Conservation (phyloP, 257 asterid genomes). For the Salvia splendens region DNA sequence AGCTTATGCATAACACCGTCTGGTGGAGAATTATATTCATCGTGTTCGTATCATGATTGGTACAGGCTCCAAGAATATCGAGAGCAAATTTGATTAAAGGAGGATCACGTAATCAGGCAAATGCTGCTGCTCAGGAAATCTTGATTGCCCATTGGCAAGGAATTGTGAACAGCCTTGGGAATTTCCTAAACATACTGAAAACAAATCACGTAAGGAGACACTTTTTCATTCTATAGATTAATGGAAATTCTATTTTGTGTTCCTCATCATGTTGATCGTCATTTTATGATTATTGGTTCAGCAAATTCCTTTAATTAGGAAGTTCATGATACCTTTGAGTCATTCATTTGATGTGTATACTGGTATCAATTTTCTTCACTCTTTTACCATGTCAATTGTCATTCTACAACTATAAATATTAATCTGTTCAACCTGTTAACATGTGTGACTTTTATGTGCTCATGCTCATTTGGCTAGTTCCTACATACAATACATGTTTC, state of each 20-base stretch:
- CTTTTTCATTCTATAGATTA: constrained; percentile 1
- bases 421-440: too few species aligned
- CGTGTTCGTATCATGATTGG: constrained; percentile 20
- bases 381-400: too few species aligned
- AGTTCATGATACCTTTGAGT: too few species aligned
- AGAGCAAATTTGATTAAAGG: constrained; percentile 82
- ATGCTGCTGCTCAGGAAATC: constrained; percentile 92
- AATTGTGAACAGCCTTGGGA: constrained; percentile 70
- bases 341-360: too few species aligned
- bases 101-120: constrained; percentile 79
- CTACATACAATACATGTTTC: constrained; percentile 1
- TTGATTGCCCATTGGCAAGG: constrained; percentile 98
- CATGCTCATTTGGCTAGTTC: neutral
- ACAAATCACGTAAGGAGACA: constrained; percentile 65
- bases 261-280: neutral
- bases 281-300: neutral
- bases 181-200: constrained; percentile 64
- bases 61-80: constrained; percentile 96
- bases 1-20: constrained; percentile 12
- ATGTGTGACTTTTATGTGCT: neutral
- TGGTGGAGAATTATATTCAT: neutral
- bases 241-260: neutral
- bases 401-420: too few species aligned
- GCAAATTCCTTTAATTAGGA: neutral
- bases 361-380: too few species aligned